A percentile compares a stretch with the other conserved stretches of the same genome.
phyloP scores from a whole-genome alignment of 306 rosid genomes.

The Prosopis cineraria region DNA sequence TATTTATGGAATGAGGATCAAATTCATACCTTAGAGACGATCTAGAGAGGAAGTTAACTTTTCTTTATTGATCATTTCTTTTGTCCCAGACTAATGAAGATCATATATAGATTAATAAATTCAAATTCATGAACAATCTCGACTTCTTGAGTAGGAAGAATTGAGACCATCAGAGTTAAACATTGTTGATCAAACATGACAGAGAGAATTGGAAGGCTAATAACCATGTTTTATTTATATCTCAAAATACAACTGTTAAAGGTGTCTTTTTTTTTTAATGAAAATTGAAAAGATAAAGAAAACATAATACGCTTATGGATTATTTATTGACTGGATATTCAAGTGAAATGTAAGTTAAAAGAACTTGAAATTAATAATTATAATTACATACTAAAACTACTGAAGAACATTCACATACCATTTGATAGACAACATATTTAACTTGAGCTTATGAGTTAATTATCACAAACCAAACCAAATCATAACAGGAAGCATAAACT shows the following conservation, averaged over 20 bases:
- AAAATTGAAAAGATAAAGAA: neutral
- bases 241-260: neutral
- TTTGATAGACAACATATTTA: too few relatives aligned
- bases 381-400: too few relatives aligned
- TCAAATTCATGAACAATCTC: neutral
- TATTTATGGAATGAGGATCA: neutral
- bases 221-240: too few relatives aligned
- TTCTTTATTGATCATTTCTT: neutral
- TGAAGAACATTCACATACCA: too few relatives aligned
- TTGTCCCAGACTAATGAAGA: neutral
- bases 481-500: too few relatives aligned
- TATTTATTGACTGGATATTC: too few relatives aligned
- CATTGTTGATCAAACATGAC: neutral
- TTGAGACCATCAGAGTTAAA: neutral
- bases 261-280: neutral
- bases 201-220: neutral
- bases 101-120: neutral
- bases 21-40: neutral
- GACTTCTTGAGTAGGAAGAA: neutral
- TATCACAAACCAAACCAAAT: too few relatives aligned
- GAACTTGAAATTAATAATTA: too few relatives aligned
- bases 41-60: neutral
- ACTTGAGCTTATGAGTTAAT: too few relatives aligned
- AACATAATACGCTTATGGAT: too few relatives aligned
- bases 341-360: too few relatives aligned